These are phyloP conservation scores for Trichoderma breve DNA, from an alignment of 2,329 filamentous ascomycete species.

Conservation along the genomic window DNA sequence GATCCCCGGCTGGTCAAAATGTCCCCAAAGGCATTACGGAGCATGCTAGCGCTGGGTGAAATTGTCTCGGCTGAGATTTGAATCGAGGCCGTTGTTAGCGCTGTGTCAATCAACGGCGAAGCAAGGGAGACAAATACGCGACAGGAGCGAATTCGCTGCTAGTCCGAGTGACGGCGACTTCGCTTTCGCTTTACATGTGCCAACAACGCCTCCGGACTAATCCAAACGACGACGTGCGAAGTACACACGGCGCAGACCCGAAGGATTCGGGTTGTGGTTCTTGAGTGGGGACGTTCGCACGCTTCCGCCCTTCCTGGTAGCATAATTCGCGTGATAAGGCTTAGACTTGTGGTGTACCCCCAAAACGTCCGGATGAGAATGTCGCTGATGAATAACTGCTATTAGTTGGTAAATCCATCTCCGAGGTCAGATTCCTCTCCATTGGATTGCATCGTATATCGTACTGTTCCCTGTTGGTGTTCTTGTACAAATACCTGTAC, in stretches of 20 bases:
- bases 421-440: background rate
- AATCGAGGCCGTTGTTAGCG: slow-evolving; percentile 8
- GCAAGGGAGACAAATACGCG: background rate
- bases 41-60: slow-evolving; percentile 3
- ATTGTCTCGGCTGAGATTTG: slow-evolving; percentile 1
- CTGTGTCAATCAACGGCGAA: background rate
- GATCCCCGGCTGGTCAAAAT: background rate
- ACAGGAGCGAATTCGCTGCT: background rate
- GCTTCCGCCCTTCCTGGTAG: background rate
- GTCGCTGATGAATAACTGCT: background rate
- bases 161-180: background rate
- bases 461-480: background rate
- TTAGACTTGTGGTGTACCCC: background rate
- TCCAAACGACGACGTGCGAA: slow-evolving; percentile 5
- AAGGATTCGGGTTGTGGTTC: slow-evolving; percentile 13
- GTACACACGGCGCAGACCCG: background rate
- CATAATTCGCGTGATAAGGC: slow-evolving; percentile 9
- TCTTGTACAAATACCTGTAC: background rate
- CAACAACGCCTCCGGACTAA: background rate
- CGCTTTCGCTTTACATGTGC: background rate
- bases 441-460: background rate
- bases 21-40: background rate
- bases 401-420: background rate
- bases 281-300: slow-evolving; percentile 1
- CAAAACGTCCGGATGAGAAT: background rate